Conservation (phyloP, 495 filamentous ascomycete species). For the Penicillium fimorum region DNA sequence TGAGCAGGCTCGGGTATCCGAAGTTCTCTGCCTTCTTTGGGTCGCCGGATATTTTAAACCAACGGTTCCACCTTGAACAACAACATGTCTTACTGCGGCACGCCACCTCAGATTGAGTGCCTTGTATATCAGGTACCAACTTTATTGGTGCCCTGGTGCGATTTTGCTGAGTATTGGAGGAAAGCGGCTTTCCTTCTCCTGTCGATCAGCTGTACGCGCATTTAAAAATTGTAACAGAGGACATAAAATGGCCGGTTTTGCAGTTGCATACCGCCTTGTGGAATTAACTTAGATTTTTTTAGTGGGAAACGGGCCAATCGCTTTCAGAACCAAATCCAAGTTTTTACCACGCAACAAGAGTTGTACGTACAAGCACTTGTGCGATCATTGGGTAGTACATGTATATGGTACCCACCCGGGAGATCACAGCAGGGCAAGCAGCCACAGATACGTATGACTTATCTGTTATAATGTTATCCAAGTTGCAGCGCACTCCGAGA, state of each 20-base stretch:
- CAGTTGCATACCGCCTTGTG: not conserved
- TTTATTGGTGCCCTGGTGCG: not conserved
- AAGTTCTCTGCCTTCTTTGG: not conserved
- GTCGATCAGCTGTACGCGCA: not conserved
- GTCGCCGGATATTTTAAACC: not conserved
- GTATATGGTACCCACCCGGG: not conserved
- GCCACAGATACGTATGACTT: not conserved
- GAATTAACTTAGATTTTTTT: not conserved
- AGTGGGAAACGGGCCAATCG: not conserved
- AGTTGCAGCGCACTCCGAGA: not conserved
- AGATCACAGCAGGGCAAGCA: not conserved
- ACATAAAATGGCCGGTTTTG: not conserved
- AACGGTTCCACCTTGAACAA: not conserved
- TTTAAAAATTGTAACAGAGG: not conserved
- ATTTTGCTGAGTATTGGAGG: not conserved
- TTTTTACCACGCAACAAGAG: no score
- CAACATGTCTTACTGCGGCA: not conserved
- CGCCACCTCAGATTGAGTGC: not conserved
- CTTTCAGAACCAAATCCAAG: not conserved
- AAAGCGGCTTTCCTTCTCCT: not conserved
- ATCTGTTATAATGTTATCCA: not conserved
- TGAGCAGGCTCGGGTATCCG: not conserved
- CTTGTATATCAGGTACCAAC: not conserved
- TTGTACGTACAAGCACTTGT: not conserved
- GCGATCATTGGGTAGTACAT: not conserved